Percentiles rank a stretch among this genome's conserved stretches.
Evolutionary conservation across 495 filamentous ascomycete genomes (phyloP).

Genomic region (Lophiotrema nucula): DNA sequence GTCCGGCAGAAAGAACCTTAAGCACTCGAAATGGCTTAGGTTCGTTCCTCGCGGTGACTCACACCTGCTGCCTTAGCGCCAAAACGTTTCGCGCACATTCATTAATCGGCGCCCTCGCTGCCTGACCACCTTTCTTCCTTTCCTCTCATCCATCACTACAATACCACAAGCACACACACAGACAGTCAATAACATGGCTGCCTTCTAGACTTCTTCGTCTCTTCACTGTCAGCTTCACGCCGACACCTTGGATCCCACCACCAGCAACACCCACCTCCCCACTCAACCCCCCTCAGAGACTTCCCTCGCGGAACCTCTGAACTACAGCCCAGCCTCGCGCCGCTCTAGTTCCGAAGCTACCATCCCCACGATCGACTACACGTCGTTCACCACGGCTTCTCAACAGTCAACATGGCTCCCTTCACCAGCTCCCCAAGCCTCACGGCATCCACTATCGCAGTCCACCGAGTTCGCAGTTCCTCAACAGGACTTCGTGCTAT

Average conservation of each 20-base stretch:
- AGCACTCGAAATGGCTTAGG: too few relatives aligned
- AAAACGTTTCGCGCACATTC: not conserved
- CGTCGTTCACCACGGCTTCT: constrained; percentile 65
- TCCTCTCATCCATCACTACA: constrained; percentile 36
- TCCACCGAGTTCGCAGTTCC: constrained; percentile 45
- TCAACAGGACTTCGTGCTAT: constrained; percentile 47
- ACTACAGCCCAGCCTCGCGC: constrained; percentile 55
- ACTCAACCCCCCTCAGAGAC: constrained; percentile 43
- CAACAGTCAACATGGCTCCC: constrained; percentile 63
- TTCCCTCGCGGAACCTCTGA: constrained; percentile 55
- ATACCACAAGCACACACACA: constrained; percentile 39
- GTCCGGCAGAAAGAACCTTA: too few relatives aligned
- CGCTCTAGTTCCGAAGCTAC: constrained; percentile 53
- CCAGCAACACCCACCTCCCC: constrained; percentile 40
- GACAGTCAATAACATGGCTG: constrained; percentile 50
- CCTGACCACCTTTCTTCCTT: constrained; percentile 27
- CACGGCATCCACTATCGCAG: constrained; percentile 42
- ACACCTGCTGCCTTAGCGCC: not conserved
- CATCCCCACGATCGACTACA: constrained; percentile 53
- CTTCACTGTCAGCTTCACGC: constrained; percentile 47
- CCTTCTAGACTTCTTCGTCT: constrained; percentile 49
- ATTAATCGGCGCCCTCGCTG: constrained; percentile 1
- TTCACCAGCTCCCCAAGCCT: constrained; percentile 51
- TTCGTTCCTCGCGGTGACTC: too few relatives aligned
- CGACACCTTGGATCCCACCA: constrained; percentile 51